Evolutionary conservation across 768 basidiomycete species (phyloP), one percentile per base, ranked within the genome.

Genomic region (Rhizopogon sp.): DNA sequence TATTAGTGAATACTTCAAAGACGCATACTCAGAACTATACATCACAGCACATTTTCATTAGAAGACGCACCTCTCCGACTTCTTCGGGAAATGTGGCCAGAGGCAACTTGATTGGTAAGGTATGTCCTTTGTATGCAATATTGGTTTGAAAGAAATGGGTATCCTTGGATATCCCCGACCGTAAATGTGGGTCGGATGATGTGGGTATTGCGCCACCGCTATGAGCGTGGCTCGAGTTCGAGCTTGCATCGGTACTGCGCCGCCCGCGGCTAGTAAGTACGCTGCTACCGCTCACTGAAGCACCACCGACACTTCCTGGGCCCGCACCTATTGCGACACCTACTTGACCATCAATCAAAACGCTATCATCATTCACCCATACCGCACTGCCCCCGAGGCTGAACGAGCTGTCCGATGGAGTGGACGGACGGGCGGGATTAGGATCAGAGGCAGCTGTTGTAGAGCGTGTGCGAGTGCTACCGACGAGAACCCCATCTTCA

Each of bases 81-180:
- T 99, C 97, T 69, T 95, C 92, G 0, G 90, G 81, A 67, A 97
- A 98, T 1, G 87, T 89, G 17, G 84, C 82, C 44, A 97, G 72
- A 0, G 97, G 97, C 69, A 98, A 83, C 64, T 92, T 88, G 65
- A 98, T 93, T 13, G 94, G 95, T 31, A 98, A 70, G 29, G 82
- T 81, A 58, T 93, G 85, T 53, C 86, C 86, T 68, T 87, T 88
- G 72, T 94, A 96, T 13, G 77, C 81, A 53, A 96, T 88, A 10
- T 80, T 79, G 1, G 95, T 91, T 64, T 94, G 87, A 72, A 84
- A 98, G 66, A 90, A 96, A 67, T 98, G 95, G 39, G 95, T 98
- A 77, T 99, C 96, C 63, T 91, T 92, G 46, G 78, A 76, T 60
- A 78, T 59, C 29, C 76, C 76, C 55, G 77, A 71, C 47, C 83